Evolutionary conservation across 371 early-diverging fungal genomes (phyloP).

Genomic region (Catenaria anguillulae): DNA sequence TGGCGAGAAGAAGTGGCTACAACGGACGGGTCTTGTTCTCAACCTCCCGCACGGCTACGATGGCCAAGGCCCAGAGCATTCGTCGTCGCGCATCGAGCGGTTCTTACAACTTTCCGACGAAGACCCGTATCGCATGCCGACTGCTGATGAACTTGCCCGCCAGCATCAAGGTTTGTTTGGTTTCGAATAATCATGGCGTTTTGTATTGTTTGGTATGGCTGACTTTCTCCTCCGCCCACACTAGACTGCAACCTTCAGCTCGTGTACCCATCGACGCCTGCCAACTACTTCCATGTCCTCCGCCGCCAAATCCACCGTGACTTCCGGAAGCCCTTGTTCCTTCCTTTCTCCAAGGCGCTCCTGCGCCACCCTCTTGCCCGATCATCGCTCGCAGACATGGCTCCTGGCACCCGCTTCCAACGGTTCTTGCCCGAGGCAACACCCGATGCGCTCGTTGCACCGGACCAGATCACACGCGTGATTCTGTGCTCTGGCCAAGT

Average conservation of each 20-base stretch:
- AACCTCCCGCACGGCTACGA: conserved; percentile 95
- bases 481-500: conserved; percentile 92
- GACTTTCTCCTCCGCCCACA: too few species aligned
- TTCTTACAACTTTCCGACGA: conserved; percentile 89
- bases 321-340: conserved; percentile 90
- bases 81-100: conserved; percentile 83
- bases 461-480: conserved; percentile 55
- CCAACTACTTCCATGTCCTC: conserved; percentile 90
- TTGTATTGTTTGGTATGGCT: too few species aligned
- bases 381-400: conserved; percentile 67
- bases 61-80: conserved; percentile 96
- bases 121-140: conserved; percentile 71
- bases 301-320: conserved; percentile 91
- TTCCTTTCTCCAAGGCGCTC: conserved; percentile 79
- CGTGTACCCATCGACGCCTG: conserved; percentile 84
- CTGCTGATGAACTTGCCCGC: conserved; percentile 57
- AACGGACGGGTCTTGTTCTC: conserved; percentile 80
- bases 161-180: too few species aligned
- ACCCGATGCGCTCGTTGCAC: conserved; percentile 26
- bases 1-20: conserved; percentile 95
- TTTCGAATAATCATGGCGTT: too few species aligned
- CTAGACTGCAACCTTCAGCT: conserved; percentile 97
- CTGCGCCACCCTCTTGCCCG: conserved; percentile 86
- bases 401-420: conserved; percentile 65
- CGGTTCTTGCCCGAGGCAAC: conserved; percentile 75